Evolutionary conservation across 2,329 filamentous ascomycete species (phyloP).

Genomic region (Phyllosticta paracitricarpa): DNA sequence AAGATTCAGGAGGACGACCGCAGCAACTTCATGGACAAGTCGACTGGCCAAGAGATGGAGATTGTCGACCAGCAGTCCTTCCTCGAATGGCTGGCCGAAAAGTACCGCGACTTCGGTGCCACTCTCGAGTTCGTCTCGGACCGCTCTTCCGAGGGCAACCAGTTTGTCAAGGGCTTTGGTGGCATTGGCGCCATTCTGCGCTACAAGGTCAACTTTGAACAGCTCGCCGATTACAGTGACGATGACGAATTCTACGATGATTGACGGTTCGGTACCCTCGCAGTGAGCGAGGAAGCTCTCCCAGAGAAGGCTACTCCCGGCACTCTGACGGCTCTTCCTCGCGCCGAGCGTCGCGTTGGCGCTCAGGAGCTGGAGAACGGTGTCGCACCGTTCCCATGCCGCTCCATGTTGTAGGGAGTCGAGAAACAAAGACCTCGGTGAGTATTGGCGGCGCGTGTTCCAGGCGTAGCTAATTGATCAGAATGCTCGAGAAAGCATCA

Average conservation of each 20-base stretch:
- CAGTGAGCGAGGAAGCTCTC: constrained; percentile 73
- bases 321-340: constrained; percentile 45
- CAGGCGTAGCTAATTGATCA: not conserved
- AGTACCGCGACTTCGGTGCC: constrained; percentile 96
- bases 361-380: constrained; percentile 23
- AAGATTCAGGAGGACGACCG: constrained; percentile 75
- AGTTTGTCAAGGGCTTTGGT: constrained; percentile 99
- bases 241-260: constrained; percentile 78
- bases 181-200: constrained; percentile 94
- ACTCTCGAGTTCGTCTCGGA: constrained; percentile 96
- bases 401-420: constrained; percentile 30
- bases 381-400: constrained; percentile 19
- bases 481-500: constrained; percentile 2
- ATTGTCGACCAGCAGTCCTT: constrained; percentile 78
- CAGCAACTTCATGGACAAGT: constrained; percentile 85
- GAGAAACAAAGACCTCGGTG: constrained; percentile 8
- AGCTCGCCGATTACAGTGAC: constrained; percentile 83
- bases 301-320: constrained; percentile 45
- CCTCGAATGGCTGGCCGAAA: constrained; percentile 98
- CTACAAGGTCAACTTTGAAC: constrained; percentile 99
- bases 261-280: constrained; percentile 88
- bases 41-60: constrained; percentile 96
- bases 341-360: constrained; percentile 27
- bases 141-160: constrained; percentile 94
- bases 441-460: not conserved